A percentile compares a stretch with the other conserved stretches of the same genome.
These are phyloP conservation scores for Keqinozyma sinolaborantium DNA, from an alignment of 1,139 yeast species.

Conservation along the genomic window DNA sequence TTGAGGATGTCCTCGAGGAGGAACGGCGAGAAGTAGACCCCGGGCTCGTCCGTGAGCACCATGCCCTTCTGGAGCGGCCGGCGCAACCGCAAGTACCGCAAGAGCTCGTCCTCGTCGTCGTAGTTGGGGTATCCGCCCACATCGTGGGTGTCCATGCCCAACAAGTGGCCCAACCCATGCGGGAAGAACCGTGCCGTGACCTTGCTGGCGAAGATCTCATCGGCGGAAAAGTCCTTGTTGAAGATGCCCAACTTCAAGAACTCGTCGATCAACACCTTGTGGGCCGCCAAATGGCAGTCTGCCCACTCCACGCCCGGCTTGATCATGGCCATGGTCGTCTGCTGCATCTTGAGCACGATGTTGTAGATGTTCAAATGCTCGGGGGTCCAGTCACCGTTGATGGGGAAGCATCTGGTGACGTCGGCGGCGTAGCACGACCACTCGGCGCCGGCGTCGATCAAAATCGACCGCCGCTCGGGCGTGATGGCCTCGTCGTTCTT, in stretches of 20 bases:
- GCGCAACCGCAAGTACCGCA: slow-evolving; percentile 76
- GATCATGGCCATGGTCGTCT: slow-evolving; percentile 60
- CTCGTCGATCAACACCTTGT: slow-evolving; percentile 67
- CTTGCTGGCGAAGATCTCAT: slow-evolving; percentile 67
- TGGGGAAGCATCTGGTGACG: slow-evolving; percentile 93
- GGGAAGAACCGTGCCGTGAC: slow-evolving; percentile 84
- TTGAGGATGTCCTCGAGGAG: slow-evolving; percentile 64
- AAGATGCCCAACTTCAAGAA: slow-evolving; percentile 78
- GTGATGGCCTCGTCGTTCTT: slow-evolving; percentile 70
- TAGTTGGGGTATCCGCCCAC: slow-evolving; percentile 88
- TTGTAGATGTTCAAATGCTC: slow-evolving; percentile 84
- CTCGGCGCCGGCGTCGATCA: slow-evolving; percentile 97
- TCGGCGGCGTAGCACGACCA: slow-evolving; percentile 93
- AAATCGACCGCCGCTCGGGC: slow-evolving; percentile 53
- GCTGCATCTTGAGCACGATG: slow-evolving; percentile 83
- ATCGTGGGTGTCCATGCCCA: slow-evolving; percentile 96
- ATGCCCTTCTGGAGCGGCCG: slow-evolving; percentile 68
- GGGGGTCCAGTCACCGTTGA: slow-evolving; percentile 81
- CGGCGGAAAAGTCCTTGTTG: slow-evolving; percentile 51
- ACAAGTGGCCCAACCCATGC: slow-evolving; percentile 90
- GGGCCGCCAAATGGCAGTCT: slow-evolving; percentile 75
- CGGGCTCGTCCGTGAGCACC: slow-evolving; percentile 96
- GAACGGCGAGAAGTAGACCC: slow-evolving; percentile 84
- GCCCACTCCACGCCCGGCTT: slow-evolving; percentile 89
- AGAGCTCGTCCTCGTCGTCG: slow-evolving; percentile 72